Evolutionary conservation across 176 grass and related monocot species (phyloP).

Genomic region (Coix lacrymajobi): DNA sequence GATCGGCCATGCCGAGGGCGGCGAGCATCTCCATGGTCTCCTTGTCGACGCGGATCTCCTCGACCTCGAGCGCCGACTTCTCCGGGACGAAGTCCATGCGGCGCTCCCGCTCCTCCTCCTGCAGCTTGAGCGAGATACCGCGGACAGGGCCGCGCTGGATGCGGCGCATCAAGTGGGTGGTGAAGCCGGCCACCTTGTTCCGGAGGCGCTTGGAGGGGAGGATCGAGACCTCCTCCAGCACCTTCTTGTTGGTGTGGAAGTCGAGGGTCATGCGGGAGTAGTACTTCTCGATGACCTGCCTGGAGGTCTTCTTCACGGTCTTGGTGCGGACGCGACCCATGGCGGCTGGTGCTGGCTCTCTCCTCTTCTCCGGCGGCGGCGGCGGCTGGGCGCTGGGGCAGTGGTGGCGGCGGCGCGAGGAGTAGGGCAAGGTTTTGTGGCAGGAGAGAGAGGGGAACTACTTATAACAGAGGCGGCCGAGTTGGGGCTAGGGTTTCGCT

Average conservation of each 20-base stretch:
- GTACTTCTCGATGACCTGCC: constrained; percentile 89
- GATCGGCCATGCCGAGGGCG: constrained; percentile 73
- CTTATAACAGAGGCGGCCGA: constrained; percentile 12
- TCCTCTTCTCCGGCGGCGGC: constrained; percentile 23
- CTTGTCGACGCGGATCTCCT: constrained; percentile 80
- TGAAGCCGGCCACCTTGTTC: constrained; percentile 91
- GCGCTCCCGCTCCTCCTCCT: constrained; percentile 95
- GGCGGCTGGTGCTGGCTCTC: constrained; percentile 1
- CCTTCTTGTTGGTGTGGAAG: constrained; percentile 96
- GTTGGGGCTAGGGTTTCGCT: constrained; percentile 25
- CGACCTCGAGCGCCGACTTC: constrained; percentile 76
- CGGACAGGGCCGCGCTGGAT: constrained; percentile 85
- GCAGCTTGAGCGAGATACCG: constrained; percentile 87
- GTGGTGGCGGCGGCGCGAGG: neutral
- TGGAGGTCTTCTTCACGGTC: constrained; percentile 91
- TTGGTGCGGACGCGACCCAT: constrained; percentile 91
- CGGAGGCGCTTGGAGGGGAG: constrained; percentile 81
- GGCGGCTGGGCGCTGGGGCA: neutral
- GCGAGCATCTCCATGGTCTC: constrained; percentile 88
- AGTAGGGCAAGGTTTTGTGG: neutral
- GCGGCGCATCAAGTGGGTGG: constrained; percentile 84
- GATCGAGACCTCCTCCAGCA: constrained; percentile 83
- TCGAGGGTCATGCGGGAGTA: constrained; percentile 85
- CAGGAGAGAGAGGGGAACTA: neutral
- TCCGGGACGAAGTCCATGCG: constrained; percentile 95